phyloP scores from a whole-genome alignment of 208 protist genomes.

The Trypanosoma conorhini region DNA sequence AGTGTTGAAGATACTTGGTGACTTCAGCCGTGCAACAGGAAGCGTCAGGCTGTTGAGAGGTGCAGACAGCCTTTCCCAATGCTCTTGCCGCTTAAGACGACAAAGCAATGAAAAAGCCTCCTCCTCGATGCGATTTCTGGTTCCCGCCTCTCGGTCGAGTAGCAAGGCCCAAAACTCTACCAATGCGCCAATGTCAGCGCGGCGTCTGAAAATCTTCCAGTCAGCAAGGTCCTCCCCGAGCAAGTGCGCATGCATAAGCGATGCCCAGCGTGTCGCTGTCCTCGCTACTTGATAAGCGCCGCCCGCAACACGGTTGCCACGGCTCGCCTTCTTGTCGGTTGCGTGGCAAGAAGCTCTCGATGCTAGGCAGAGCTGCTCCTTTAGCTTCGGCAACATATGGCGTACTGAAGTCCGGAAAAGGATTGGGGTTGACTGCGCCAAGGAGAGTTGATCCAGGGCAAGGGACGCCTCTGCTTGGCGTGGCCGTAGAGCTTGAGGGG shows the following conservation, averaged over 20 bases:
- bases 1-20: neutral
- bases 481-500: neutral
- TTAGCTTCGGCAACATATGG: neutral
- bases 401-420: neutral
- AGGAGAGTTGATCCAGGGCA: neutral
- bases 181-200: constrained; percentile 20
- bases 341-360: neutral
- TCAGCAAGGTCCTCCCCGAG: neutral
- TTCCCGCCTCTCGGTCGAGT: constrained; percentile 1
- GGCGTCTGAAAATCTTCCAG: constrained; percentile 16
- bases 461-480: neutral
- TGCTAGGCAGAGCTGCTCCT: neutral
- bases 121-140: neutral
- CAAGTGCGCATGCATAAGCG: neutral
- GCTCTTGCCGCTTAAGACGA: neutral
- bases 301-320: neutral
- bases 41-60: neutral
- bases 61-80: neutral
- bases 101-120: neutral
- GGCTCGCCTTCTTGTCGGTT: neutral
- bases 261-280: neutral
- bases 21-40: neutral
- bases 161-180: constrained; percentile 15
- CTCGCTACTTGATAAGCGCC: neutral
- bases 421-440: neutral